Conservation (phyloP, 2,329 filamentous ascomycete genomes). For the Aureobasidium sp. region DNA sequence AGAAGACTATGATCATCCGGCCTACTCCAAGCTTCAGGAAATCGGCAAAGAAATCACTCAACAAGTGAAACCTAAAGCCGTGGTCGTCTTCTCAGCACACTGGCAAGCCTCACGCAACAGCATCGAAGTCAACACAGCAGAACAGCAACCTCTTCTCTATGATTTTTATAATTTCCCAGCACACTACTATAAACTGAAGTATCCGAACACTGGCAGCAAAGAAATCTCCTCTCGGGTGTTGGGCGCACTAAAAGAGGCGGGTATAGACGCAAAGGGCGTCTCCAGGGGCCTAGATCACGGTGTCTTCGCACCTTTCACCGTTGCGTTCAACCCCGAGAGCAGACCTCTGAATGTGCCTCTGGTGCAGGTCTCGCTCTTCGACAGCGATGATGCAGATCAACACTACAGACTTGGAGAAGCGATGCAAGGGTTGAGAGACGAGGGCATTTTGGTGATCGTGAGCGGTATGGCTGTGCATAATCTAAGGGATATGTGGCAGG, state of each 20-base stretch:
- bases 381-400: conserved; percentile 53
- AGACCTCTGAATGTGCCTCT: conserved; percentile 45
- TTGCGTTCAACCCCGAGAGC: conserved; percentile 34
- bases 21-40: conserved; percentile 53
- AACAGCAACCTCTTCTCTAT: too few species aligned
- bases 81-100: conserved; percentile 70
- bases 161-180: too few species aligned
- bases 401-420: conserved; percentile 63
- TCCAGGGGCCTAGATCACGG: conserved; percentile 65
- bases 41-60: conserved; percentile 64
- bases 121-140: conserved; percentile 58
- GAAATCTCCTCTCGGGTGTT: conserved; percentile 53
- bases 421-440: conserved; percentile 55
- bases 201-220: conserved; percentile 54
- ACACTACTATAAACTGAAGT: conserved; percentile 60
- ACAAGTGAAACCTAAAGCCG: conserved; percentile 60
- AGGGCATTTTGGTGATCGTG: conserved; percentile 59
- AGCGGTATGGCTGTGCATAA: conserved; percentile 61
- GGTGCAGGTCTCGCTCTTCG: conserved; percentile 64
- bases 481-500: conserved; percentile 24
- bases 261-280: conserved; percentile 52
- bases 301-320: conserved; percentile 63
- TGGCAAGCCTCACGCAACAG: conserved; percentile 55
- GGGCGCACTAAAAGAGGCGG: conserved; percentile 44
- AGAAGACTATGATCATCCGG: conserved; percentile 54